Conservation (phyloP, 257 asterid genomes). For the Mentha longifolia region DNA sequence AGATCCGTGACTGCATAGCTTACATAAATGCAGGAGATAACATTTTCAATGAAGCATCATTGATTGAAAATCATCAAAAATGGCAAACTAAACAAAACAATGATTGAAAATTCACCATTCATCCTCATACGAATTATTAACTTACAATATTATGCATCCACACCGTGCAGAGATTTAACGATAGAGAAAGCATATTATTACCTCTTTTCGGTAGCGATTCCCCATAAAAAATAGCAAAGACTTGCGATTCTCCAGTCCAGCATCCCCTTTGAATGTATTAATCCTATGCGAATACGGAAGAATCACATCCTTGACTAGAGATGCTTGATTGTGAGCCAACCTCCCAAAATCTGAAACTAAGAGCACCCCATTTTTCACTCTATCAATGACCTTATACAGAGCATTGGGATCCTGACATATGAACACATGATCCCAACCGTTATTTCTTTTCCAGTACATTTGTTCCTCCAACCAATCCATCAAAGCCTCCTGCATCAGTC, state of each 20-base stretch:
- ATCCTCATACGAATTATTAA: not conserved
- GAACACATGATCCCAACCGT: constrained; percentile 96
- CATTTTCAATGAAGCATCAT: not conserved
- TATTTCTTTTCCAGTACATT: constrained; percentile 85
- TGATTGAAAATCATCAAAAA: not conserved
- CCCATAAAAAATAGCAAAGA: constrained; percentile 96
- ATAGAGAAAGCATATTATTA: constrained; percentile 35
- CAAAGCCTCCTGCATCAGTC: constrained; percentile 73
- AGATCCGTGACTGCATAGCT: not conserved
- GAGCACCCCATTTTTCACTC: constrained; percentile 86
- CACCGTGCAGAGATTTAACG: not conserved
- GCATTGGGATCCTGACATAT: constrained; percentile 99
- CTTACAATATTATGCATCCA: not conserved
- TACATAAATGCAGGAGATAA: constrained; percentile 8
- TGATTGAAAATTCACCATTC: not conserved
- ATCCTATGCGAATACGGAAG: constrained; percentile 92
- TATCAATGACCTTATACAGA: constrained; percentile 76
- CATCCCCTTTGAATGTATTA: constrained; percentile 77
- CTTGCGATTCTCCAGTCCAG: constrained; percentile 73
- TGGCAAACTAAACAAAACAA: not conserved
- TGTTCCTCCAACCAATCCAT: constrained; percentile 91
- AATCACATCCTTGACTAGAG: constrained; percentile 91
- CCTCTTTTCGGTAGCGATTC: constrained; percentile 94
- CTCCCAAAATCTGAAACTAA: constrained; percentile 99
- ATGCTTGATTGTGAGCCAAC: constrained; percentile 77